Evolutionary conservation across 2,329 filamentous ascomycete genomes (phyloP).

Genomic region (Colletotrichum lupini): DNA sequence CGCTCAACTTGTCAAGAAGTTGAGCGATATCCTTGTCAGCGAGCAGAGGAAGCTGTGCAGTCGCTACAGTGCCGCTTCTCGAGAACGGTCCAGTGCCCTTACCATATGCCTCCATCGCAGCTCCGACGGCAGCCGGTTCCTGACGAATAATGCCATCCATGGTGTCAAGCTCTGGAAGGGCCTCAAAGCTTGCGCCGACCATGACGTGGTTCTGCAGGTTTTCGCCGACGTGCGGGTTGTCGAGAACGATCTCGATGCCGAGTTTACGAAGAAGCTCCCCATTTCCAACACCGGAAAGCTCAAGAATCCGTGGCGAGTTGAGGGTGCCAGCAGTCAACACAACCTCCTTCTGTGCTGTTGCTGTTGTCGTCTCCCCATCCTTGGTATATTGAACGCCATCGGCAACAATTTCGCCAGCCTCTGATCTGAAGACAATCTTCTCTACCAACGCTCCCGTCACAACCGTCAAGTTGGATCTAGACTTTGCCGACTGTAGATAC

Average conservation of each 20-base stretch:
- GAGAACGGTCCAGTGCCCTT: slow-evolving; percentile 38
- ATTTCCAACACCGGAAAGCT: slow-evolving; percentile 55
- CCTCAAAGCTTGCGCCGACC: slow-evolving; percentile 40
- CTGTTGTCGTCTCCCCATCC: slow-evolving; percentile 30
- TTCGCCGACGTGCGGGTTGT: slow-evolving; percentile 52
- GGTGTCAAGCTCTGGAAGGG: slow-evolving; percentile 37
- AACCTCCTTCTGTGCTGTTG: slow-evolving; percentile 50
- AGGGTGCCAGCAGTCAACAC: slow-evolving; percentile 55
- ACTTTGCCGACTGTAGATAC: slow-evolving; percentile 38
- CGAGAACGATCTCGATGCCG: slow-evolving; percentile 44
- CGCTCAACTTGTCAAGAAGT: slow-evolving; percentile 20
- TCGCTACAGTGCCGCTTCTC: slow-evolving; percentile 36
- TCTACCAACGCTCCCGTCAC: slow-evolving; percentile 38
- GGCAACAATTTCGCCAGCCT: slow-evolving; percentile 31
- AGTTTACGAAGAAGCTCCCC: slow-evolving; percentile 45
- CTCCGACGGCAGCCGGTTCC: slow-evolving; percentile 34
- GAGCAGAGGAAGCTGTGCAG: slow-evolving; percentile 39
- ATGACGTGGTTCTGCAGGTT: slow-evolving; percentile 50
- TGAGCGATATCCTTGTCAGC: slow-evolving; percentile 46
- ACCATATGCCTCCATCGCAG: slow-evolving; percentile 39
- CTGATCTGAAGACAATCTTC: slow-evolving; percentile 40
- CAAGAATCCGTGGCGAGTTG: slow-evolving; percentile 54
- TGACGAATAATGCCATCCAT: slow-evolving; percentile 38
- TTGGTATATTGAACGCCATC: slow-evolving; percentile 38
- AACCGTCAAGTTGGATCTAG: slow-evolving; percentile 40